phyloP scores from a whole-genome alignment of 306 rosid genomes.

The Cicer arietinum region DNA sequence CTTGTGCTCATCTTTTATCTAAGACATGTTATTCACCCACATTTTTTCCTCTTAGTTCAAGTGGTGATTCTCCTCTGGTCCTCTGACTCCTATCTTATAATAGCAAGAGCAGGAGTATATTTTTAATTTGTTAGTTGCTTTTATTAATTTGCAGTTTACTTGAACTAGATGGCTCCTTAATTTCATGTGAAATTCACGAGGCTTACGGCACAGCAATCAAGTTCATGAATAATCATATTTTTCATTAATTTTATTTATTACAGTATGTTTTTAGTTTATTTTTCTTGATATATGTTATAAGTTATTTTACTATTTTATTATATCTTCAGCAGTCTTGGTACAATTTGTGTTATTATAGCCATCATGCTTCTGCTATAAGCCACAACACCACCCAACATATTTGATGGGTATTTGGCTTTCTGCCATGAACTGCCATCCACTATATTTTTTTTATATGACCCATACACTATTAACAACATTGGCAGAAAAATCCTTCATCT shows the following conservation, averaged over 20 bases:
- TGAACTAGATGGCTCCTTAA: neutral
- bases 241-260: neutral
- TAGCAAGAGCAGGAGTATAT: neutral
- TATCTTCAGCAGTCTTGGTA: too few relatives aligned
- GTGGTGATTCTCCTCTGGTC: neutral
- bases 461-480: too few relatives aligned
- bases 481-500: too few relatives aligned
- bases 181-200: neutral
- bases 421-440: too few relatives aligned
- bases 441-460: too few relatives aligned
- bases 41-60: slow-evolving; percentile 3
- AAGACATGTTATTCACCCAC: neutral
- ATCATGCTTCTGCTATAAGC: too few relatives aligned
- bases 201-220: neutral
- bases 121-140: neutral
- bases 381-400: too few relatives aligned
- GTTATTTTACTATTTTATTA: too few relatives aligned
- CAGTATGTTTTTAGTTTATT: neutral
- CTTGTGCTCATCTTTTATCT: slow-evolving; percentile 2
- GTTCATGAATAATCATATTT: neutral
- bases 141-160: neutral
- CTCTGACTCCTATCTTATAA: slow-evolving; percentile 2
- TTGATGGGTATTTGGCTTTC: too few relatives aligned
- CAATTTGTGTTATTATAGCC: too few relatives aligned
- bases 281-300: neutral